phyloP scores from a whole-genome alignment of 305 asterid species.

The Rubia tinctorum region DNA sequence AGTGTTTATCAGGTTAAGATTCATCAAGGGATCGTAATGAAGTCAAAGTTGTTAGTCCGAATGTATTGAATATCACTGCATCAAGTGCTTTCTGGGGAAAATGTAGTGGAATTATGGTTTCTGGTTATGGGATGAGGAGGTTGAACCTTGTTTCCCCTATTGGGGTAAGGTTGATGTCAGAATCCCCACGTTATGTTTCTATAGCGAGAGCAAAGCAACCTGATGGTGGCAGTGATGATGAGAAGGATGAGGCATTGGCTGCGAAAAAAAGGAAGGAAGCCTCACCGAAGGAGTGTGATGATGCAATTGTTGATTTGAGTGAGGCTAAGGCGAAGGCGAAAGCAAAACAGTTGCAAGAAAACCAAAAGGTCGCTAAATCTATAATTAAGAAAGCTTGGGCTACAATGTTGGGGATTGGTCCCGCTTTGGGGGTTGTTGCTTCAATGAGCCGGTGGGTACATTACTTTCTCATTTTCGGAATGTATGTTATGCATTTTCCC shows the following conservation, averaged over 20 bases:
- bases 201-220: slow-evolving; percentile 66
- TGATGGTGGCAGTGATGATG: slow-evolving; percentile 55
- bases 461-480: background rate
- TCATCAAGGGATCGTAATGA: slow-evolving; percentile 26
- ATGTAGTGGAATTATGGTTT: slow-evolving; percentile 27
- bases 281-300: slow-evolving; percentile 90
- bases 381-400: slow-evolving; percentile 53
- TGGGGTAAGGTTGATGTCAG: slow-evolving; percentile 42
- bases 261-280: slow-evolving; percentile 67
- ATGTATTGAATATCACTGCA: slow-evolving; percentile 28
- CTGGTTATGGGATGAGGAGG: slow-evolving; percentile 35
- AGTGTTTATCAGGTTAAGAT: slow-evolving; percentile 26
- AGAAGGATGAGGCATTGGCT: slow-evolving; percentile 44
- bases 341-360: slow-evolving; percentile 60
- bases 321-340: slow-evolving; percentile 85
- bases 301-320: slow-evolving; percentile 77
- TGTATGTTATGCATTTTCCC: background rate
- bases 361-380: slow-evolving; percentile 44
- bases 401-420: slow-evolving; percentile 67
- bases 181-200: slow-evolving; percentile 46
- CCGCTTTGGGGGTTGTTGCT: slow-evolving; percentile 68
- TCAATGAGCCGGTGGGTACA: slow-evolving; percentile 74
- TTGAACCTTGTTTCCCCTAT: slow-evolving; percentile 31
- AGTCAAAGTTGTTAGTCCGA: slow-evolving; percentile 27
- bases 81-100: slow-evolving; percentile 31